phyloP scores from a whole-genome alignment of 257 asterid species.

The Fraxinus anomala region DNA sequence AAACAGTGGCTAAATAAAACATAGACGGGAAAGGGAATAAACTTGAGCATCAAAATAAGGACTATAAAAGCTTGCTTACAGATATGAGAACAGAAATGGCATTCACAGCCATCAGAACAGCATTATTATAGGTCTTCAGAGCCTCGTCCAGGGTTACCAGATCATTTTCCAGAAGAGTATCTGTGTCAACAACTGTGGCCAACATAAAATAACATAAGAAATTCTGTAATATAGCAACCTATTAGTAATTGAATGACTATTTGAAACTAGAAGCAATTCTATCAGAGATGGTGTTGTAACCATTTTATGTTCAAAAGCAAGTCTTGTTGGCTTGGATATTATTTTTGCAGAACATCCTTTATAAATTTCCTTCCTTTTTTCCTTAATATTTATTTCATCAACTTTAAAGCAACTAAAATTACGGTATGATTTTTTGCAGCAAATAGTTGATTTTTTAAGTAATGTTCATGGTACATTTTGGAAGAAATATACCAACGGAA shows the following conservation, averaged over 20 bases:
- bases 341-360: conserved; percentile 4
- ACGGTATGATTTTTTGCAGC: background rate
- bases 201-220: conserved; percentile 21
- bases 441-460: background rate
- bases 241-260: background rate
- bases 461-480: background rate
- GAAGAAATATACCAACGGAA: background rate
- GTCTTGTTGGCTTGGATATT: background rate
- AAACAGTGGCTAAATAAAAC: conserved; percentile 9
- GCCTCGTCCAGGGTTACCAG: conserved; percentile 95
- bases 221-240: conserved; percentile 12
- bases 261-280: conserved; percentile 3
- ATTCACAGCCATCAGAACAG: conserved; percentile 87
- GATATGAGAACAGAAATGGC: conserved; percentile 72
- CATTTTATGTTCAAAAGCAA: background rate
- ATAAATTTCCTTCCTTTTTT: background rate
- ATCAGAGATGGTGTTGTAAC: conserved; percentile 2
- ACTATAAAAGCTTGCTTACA: conserved; percentile 48
- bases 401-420: background rate
- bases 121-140: conserved; percentile 69
- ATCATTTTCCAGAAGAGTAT: conserved; percentile 81
- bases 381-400: background rate
- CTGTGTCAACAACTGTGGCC: conserved; percentile 87
- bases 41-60: conserved; percentile 23
- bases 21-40: conserved; percentile 9